These are phyloP conservation scores for Lojkania enalia DNA, from an alignment of 2,329 filamentous ascomycete species.

Conservation along the genomic window DNA sequence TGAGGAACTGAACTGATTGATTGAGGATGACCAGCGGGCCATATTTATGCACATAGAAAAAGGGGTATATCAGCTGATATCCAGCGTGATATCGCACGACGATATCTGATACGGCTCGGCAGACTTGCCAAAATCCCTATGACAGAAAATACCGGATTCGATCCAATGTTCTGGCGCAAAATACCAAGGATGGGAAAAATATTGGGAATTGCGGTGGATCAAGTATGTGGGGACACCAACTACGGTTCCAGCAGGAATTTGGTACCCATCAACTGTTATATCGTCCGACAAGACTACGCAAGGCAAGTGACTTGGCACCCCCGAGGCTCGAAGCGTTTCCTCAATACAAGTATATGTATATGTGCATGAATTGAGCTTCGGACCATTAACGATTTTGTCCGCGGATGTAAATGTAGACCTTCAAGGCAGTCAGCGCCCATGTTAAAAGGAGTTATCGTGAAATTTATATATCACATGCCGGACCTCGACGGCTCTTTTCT, in stretches of 20 bases:
- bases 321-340: slow-evolving; percentile 33
- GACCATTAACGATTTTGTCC: slow-evolving; percentile 27
- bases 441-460: too few species aligned
- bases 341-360: slow-evolving; percentile 40
- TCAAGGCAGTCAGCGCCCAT: too few species aligned
- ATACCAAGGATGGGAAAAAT: slow-evolving; percentile 20
- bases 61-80: too few species aligned
- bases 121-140: too few species aligned
- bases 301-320: slow-evolving; percentile 30
- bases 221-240: slow-evolving; percentile 31
- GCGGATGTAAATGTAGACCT: slow-evolving; percentile 11
- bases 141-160: slow-evolving; percentile 14
- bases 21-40: too few species aligned
- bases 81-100: too few species aligned
- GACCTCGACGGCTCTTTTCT: slow-evolving; percentile 27
- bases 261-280: slow-evolving; percentile 23
- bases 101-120: too few species aligned
- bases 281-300: slow-evolving; percentile 32
- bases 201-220: slow-evolving; percentile 22
- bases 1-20: too few species aligned
- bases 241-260: slow-evolving; percentile 24
- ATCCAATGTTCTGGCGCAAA: slow-evolving; percentile 37
- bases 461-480: slow-evolving; percentile 20
- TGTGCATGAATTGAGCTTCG: slow-evolving; percentile 23
- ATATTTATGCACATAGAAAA: too few species aligned